Evolutionary conservation across 2,329 filamentous ascomycete genomes (phyloP).

Genomic region (Clarireedia homoeocarpa): DNA sequence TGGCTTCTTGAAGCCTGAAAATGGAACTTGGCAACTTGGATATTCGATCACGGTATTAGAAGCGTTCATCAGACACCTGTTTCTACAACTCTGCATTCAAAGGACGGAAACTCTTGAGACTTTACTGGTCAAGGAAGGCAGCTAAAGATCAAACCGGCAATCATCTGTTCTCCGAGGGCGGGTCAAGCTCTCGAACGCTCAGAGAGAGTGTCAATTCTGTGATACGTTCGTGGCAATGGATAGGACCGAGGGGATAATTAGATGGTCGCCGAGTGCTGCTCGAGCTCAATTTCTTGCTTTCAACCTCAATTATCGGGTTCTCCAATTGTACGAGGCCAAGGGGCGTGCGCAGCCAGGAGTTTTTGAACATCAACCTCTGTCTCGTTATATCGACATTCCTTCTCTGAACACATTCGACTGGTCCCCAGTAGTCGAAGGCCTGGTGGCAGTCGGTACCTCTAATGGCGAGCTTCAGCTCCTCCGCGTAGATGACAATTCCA

Average conservation of each 20-base stretch:
- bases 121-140: too few species aligned
- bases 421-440: constrained; percentile 52
- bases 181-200: neutral
- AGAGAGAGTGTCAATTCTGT: neutral
- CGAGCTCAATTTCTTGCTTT: constrained; percentile 57
- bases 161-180: too few species aligned
- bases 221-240: neutral
- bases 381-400: constrained; percentile 55
- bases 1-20: too few species aligned
- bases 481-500: constrained; percentile 63
- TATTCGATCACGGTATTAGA: too few species aligned
- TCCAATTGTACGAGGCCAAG: constrained; percentile 55
- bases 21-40: too few species aligned
- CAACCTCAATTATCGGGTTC: constrained; percentile 54
- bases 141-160: too few species aligned
- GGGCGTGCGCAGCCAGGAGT: constrained; percentile 43
- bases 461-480: constrained; percentile 70
- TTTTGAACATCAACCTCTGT: constrained; percentile 50
- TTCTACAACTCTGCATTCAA: too few species aligned
- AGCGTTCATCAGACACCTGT: too few species aligned
- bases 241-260: constrained; percentile 45
- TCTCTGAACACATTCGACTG: constrained; percentile 59
- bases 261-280: constrained; percentile 55
- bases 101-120: too few species aligned
- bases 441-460: constrained; percentile 68